Base-by-base conservation (phyloP, 371 early-diverging fungal species). In the Apophysomyces elegans region DNA sequence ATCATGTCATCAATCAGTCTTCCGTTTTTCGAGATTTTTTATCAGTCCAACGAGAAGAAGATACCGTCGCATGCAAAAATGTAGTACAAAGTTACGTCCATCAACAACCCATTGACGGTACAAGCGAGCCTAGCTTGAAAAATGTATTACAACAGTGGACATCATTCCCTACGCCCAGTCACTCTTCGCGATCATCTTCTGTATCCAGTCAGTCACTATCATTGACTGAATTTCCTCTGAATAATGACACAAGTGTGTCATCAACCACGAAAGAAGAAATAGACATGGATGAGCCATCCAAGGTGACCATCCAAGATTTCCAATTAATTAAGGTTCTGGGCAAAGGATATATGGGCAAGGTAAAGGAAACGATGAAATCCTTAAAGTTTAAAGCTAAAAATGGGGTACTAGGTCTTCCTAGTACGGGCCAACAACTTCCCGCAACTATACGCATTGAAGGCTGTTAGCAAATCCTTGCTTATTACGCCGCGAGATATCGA, bases 381-480 rank as follows among this genome's bases (percentile, higher is more conserved):
- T 21, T 21, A 50, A 50, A 8, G 21, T 21, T 4, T 14, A 47
- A 47, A 47, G 4, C 13, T 14, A 47, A 47, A 46, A 47, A 47
- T 14, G 58, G 4, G 6, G 45, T 37, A 18, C 54, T 26, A 96
- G 65, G 80, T 99, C 13, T 94, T 94, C 80, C 91, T 99, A 76
- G 97, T 99, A 11, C 93, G 86, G 87, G 37, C 61, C 35, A 56
- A 82, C 50, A 62, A 59, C 26, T 67, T 79, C 36, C 66, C 73
- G 1, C 84, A 89, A 39, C 79, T 93, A 18, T 93, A 92, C 62
- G 99, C 99, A 8, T 88, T 99, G 70, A 99, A 99, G 78, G 96
- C 97, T 0, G 84, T 99, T 36, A 96, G 94, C 76, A 99, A 99
- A 78, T 92, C 93, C 66, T 89, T 87, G 54, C 92, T 98, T 38